These are phyloP conservation scores for Paramyrothecium roridum DNA, from an alignment of 2,329 filamentous ascomycete genomes.

Conservation along the genomic window DNA sequence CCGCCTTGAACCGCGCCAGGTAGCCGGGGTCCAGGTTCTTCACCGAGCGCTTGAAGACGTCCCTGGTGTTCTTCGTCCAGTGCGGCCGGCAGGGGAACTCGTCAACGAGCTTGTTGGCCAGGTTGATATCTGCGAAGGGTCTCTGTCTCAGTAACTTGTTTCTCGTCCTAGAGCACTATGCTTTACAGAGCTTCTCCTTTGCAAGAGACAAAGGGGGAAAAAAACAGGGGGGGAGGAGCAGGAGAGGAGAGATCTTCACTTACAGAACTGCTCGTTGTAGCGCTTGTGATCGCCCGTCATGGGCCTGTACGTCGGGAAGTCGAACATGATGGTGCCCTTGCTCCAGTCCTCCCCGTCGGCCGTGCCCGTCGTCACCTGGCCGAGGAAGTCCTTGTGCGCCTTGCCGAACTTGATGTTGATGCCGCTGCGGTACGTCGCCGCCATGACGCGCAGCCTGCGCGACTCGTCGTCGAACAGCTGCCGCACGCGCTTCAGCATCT, in stretches of 20 bases:
- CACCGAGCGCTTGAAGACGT: conserved; percentile 38
- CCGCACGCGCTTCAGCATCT: conserved; percentile 45
- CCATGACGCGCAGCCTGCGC: conserved; percentile 41
- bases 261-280: conserved; percentile 49
- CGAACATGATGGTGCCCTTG: conserved; percentile 51
- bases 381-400: conserved; percentile 44
- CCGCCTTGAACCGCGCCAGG: conserved; percentile 42
- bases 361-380: conserved; percentile 45
- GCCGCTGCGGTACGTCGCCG: conserved; percentile 46
- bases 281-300: conserved; percentile 40
- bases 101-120: conserved; percentile 42
- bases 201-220: background rate
- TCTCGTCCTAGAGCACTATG: conserved; percentile 1
- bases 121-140: conserved; percentile 30
- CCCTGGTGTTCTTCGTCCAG: conserved; percentile 52
- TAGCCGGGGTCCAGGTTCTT: conserved; percentile 44
- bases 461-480: conserved; percentile 44
- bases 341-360: conserved; percentile 42
- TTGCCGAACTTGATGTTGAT: conserved; percentile 52
- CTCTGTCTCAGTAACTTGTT: background rate
- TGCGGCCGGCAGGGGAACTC: conserved; percentile 50
- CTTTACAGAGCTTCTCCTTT: background rate
- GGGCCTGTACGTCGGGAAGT: conserved; percentile 47
- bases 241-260: conserved; percentile 9
- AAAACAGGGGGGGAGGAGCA: background rate